Percentiles rank a stretch among this genome's conserved stretches.
Conservation (phyloP, 148 eudicot species). For the Amaranthus hypochondriacus region DNA sequence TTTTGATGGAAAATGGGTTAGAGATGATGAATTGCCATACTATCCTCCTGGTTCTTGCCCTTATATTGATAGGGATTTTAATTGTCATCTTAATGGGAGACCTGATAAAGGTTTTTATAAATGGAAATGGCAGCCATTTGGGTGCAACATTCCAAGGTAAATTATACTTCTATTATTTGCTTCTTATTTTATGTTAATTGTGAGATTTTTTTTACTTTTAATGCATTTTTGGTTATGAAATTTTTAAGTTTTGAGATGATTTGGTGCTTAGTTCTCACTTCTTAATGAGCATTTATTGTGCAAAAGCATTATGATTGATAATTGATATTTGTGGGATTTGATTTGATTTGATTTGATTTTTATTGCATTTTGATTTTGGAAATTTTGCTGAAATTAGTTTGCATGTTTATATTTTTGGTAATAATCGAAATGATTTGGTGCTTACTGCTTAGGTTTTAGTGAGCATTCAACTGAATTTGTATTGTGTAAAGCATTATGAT, state of each 20-base stretch:
- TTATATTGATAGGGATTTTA: slow-evolving; percentile 65
- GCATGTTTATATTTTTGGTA: too few relatives aligned
- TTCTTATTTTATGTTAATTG: not conserved
- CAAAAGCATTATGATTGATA: too few relatives aligned
- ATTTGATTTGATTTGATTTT: too few relatives aligned
- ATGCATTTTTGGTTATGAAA: not conserved
- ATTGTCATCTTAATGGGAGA: slow-evolving; percentile 72
- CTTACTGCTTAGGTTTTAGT: not conserved
- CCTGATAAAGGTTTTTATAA: slow-evolving; percentile 55
- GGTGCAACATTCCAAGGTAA: slow-evolving; percentile 72
- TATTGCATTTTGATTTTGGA: too few relatives aligned
- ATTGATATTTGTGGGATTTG: too few relatives aligned
- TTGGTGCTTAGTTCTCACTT: too few relatives aligned
- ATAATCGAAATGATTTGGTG: not conserved
- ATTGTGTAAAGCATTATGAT: not conserved
- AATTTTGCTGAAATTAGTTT: too few relatives aligned
- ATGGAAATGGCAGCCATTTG: slow-evolving; percentile 88
- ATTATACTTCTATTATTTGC: not conserved
- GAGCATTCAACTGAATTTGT: not conserved
- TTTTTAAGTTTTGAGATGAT: not conserved
- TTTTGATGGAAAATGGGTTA: slow-evolving; percentile 82
- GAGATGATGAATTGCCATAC: slow-evolving; percentile 54
- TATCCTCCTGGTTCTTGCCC: slow-evolving; percentile 78
- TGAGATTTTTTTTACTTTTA: not conserved
- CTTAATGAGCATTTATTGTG: too few relatives aligned